Conservation (phyloP, 768 basidiomycete species). For the Pleurotus pulmonarius region DNA sequence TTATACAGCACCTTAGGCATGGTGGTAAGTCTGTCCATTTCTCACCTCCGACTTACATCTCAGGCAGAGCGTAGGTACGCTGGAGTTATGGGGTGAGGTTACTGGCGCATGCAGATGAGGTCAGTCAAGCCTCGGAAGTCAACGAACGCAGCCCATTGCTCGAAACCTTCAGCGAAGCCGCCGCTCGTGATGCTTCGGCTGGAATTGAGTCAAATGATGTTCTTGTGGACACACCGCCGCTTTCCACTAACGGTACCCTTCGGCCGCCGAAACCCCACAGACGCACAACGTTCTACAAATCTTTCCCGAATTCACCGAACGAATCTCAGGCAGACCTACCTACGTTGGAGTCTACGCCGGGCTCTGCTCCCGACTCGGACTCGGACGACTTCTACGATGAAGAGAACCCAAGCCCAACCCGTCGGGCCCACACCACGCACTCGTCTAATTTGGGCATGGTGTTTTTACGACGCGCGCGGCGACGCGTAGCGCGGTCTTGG, state of each 20-base stretch:
- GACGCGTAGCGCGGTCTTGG: conserved; percentile 26
- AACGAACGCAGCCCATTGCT: conserved; percentile 37
- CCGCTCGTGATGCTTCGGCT: conserved; percentile 7
- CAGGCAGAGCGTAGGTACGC: conserved; percentile 52
- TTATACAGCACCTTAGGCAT: conserved; percentile 94
- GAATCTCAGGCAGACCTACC: conserved; percentile 32
- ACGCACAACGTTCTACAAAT: conserved; percentile 51
- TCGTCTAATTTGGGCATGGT: not conserved
- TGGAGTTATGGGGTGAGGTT: conserved; percentile 93
- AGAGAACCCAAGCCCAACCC: conserved; percentile 8
- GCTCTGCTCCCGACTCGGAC: conserved; percentile 13
- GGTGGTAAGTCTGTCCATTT: conserved; percentile 59
- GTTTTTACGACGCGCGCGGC: conserved; percentile 19
- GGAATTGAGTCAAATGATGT: conserved; percentile 1
- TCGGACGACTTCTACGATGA: conserved; percentile 18
- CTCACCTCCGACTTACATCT: not conserved
- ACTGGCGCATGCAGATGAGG: conserved; percentile 64
- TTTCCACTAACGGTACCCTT: conserved; percentile 1
- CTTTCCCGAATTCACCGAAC: conserved; percentile 61
- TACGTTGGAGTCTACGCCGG: conserved; percentile 18
- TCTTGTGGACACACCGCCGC: conserved; percentile 3
- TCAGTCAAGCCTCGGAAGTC: conserved; percentile 15
- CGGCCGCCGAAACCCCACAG: conserved; percentile 16
- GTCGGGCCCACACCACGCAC: not conserved
- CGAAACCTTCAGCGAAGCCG: conserved; percentile 20